Percentiles rank a stretch among this genome's conserved stretches.
phyloP scores from a whole-genome alignment of 148 eudicot species.

The Camellia granthamiana region DNA sequence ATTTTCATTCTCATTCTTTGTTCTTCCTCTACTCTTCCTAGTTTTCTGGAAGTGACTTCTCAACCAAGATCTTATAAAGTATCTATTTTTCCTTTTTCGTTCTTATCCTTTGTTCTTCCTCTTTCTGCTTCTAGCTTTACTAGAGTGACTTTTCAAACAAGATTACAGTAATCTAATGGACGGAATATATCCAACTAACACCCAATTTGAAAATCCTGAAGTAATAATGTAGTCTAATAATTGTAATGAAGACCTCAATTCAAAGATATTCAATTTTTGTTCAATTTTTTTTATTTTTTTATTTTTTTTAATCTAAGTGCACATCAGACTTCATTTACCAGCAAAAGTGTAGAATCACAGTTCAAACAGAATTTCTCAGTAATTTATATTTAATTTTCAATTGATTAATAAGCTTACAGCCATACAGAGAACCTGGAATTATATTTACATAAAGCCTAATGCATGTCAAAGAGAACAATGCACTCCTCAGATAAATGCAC shows the following conservation, averaged over 20 bases:
- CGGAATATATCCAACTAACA: not conserved
- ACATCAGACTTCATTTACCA: not conserved
- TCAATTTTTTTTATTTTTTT: too few species aligned
- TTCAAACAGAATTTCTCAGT: not conserved
- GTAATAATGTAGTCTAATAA: not conserved
- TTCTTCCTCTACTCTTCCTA: not conserved
- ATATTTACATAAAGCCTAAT: not conserved
- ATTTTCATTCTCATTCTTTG: not conserved
- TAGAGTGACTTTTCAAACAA: not conserved
- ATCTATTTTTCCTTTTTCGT: not conserved
- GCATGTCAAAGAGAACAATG: not conserved
- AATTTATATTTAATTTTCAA: not conserved
- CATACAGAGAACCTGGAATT: not conserved
- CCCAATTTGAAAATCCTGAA: not conserved
- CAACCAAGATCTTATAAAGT: not conserved
- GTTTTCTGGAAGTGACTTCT: not conserved
- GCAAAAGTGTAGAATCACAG: not conserved
- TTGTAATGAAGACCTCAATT: not conserved
- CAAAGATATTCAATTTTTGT: not conserved
- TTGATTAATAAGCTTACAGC: not conserved
- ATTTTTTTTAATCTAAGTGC: not conserved
- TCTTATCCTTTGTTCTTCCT: not conserved
- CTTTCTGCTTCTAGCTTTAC: not conserved
- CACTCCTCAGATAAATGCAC: not conserved
- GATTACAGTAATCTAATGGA: not conserved